Base-by-base conservation (phyloP, 768 basidiomycete species). In the Asterophora lycoperdoides region DNA sequence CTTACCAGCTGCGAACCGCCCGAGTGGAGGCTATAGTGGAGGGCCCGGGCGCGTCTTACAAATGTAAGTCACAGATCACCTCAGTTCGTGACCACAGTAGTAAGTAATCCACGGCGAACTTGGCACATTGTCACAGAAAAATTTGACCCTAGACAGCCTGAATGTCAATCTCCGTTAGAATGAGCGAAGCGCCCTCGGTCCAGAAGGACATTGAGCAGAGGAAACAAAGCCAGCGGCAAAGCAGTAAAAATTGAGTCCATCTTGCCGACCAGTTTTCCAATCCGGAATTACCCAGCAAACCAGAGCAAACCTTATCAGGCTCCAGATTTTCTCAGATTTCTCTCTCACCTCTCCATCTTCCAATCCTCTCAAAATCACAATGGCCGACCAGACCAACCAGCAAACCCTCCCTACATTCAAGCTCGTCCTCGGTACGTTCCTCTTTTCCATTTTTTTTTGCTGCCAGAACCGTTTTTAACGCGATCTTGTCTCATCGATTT, bases 371-470 rank as follows among this genome's bases (percentile, higher is more conserved):
- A 45, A 48, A 56, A 48, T 46, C 19, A 52, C 33, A 40, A 61
- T 61, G 60, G 38, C 56, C 32, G 52, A 55, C 6, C 29, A 49
- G 77, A 23, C 81, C 57, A 65, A 68, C 39, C 54, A 56, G 18
- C 52, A 58, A 26, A 56, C 52, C 28, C 73, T 94, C 58, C 93
- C 96, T 32, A 91, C 93, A 49, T 99, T 98, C 80, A 99, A 99
- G 74, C 92, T 99, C 68, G 95, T 98, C 53, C 90, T 98, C 57
- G 94, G 94, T 94, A 66, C 64, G 88, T 74, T 13, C 51, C 18
- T 26, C 19, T 35, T 23, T 10, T 20, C 15, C 44, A 23, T 29
- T 35, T 23, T 29, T 35, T 23, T 6, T 13, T 9, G 4, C 4
- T 15, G 43, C 3, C n/a, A 43, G 44, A 54, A 56, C 47, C 58